phyloP scores from a whole-genome alignment of 345 rosid genomes.

The Erysimum cheiranthoides region DNA sequence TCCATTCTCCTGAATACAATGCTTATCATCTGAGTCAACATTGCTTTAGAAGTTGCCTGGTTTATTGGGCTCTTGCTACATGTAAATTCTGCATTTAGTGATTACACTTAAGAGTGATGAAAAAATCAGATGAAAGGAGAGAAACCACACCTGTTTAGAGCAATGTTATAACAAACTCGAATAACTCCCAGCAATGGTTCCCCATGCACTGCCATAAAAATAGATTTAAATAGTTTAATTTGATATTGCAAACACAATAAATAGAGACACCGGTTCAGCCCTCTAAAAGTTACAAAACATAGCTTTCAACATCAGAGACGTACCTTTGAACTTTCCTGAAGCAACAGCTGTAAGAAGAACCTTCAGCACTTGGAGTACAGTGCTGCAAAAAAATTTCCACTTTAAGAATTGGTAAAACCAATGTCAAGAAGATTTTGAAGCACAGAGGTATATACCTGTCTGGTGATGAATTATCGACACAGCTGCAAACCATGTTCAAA shows the following conservation, averaged over 20 bases:
- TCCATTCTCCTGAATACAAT: slow-evolving; percentile 97
- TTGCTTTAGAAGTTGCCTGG: slow-evolving; percentile 98
- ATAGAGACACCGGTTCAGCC: slow-evolving; percentile 8
- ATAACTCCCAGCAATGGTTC: slow-evolving; percentile 96
- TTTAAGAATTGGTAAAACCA: slow-evolving; percentile 42
- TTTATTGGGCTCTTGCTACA: slow-evolving; percentile 97
- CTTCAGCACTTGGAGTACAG: slow-evolving; percentile 90
- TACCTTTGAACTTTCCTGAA: slow-evolving; percentile 94
- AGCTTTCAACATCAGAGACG: slow-evolving; percentile 32
- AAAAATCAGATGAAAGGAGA: slow-evolving; percentile 20
- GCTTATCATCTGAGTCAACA: slow-evolving; percentile 99
- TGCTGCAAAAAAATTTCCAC: slow-evolving; percentile 62
- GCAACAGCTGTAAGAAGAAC: slow-evolving; percentile 97
- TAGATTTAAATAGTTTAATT: slow-evolving; percentile 8
- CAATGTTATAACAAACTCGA: slow-evolving; percentile 95
- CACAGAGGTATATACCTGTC: slow-evolving; percentile 67
- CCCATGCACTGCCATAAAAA: slow-evolving; percentile 78
- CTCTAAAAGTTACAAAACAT: slow-evolving; percentile 29
- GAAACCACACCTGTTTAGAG: slow-evolving; percentile 80
- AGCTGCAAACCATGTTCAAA: slow-evolving; percentile 86
- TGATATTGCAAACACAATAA: slow-evolving; percentile 24
- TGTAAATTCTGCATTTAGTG: slow-evolving; percentile 47
- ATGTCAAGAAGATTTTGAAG: slow-evolving; percentile 29
- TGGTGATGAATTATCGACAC: slow-evolving; percentile 91
- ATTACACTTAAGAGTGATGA: slow-evolving; percentile 37